Base-by-base conservation (phyloP, 805 yeast genomes). In the Millerago galiae region DNA sequence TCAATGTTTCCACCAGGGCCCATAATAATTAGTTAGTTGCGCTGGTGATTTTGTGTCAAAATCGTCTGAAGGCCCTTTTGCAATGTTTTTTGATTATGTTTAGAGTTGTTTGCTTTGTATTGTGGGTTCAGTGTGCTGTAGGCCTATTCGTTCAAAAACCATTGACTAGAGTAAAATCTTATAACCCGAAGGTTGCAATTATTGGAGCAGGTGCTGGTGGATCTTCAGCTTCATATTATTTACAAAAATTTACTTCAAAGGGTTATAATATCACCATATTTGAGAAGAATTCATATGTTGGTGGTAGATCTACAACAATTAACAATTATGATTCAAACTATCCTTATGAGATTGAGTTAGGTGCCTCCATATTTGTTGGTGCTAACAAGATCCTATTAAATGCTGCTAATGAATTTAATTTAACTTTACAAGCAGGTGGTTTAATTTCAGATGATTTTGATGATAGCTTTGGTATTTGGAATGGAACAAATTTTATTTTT, bases 131-230 rank as follows among this genome's bases (percentile, higher is more conserved):
- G 7, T 21, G 24, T 21, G 24, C 7, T 21, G 24, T 21, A 7
- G 24, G 24, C 4, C 26, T 15, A 8, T 13, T 15, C 10, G 24
- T 26, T 10, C 34, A 29, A 18, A 7, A 16, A 13, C 37, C 37
- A n/a, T 16, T 41, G 5, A 6, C 21, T 4, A 12, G 8, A 9
- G 21, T 11, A 8, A 5, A 5, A 1, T 3, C 15, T n/a, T 4
- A 14, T 12, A 27, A 18, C 13, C 43, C 42, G 2, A 47, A 42
- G 6, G 50, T 70, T 13, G 75, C 74, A 2, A 64, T 71, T 18
- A 60, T 70, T 25, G 79, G 79, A 3, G 74, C 77, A 0, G 79
- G 79, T 3, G 68, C 79, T 3, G 76, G 72, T 9, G 79, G 79
- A 1, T 55, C 75, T 1, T 56, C 72, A 3, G 60, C 71, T n/a